Base-by-base conservation (phyloP, 352 stramenopile genomes). In the Globisporangium spiculum region DNA sequence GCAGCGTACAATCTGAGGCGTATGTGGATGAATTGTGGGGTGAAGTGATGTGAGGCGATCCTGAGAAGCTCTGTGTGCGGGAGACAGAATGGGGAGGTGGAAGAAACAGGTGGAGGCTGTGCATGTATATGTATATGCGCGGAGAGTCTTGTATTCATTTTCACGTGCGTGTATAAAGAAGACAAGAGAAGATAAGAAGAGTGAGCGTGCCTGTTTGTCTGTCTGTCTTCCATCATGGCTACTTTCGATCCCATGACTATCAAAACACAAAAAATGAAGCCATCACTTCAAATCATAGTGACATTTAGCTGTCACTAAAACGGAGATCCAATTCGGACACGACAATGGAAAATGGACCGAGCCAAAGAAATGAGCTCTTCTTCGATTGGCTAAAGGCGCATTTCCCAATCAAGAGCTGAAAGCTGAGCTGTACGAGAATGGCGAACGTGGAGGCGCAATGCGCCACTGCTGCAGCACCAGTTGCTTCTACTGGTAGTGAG, bases 1-100 rank as follows among this genome's bases (percentile, higher is more conserved):
- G 87, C 77, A 92, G 69, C 84, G 84, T 53, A 75, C 22, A 48
- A 71, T 32, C 41, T 63, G 60, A 64, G 5, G 24, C 24, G 50
- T 56, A 22, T 1, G 5, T 56, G 50, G 36, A 44, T 44, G 10
- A 18, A 44, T 12, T 44, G 36, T 44, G 36, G 5, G 36, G 36
- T 18, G 12, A 46, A 20, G 38, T 20, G 38, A 44, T 44, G 16
- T 44, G 38, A 16, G 36, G 36, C 16, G 36, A 8, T 44, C 36
- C 12, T 44, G 36, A 46, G 12, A 7, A 46, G 38, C 38, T 46
- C 5, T 50, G 41, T 48, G 38, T 16, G 41, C 14, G 41, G 16
- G 4, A 50, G 41, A 50, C 41, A 50, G 16, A 50, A 18, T 50
- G 41, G 16, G 41, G 41, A 50, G 5, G 9, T 41, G 34, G 34